Evolutionary conservation across 331 rosid genomes (phyloP), one percentile per base, ranked within the genome.

Genomic region (Quercus tomentella): DNA sequence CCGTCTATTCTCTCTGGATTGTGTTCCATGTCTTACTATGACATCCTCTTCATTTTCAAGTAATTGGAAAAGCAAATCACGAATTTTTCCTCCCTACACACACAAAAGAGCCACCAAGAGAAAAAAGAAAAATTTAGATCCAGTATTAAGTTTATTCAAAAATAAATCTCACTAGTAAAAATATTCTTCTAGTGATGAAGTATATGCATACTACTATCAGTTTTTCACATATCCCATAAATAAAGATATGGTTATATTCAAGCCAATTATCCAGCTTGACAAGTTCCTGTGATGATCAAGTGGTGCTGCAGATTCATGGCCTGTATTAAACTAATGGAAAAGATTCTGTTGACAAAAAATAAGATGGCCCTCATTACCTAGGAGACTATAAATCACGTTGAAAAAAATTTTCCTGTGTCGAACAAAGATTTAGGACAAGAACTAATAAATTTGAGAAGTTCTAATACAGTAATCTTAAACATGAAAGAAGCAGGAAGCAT

Each of bases 1-100:
- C 30, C 99, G 88, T 51, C 97, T 81, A 83, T 89, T 92, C 87
- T 91, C 97, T 82, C 94, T 87, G 72, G 97, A 92, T 71, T 90
- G 97, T 45, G 95, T 82, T 82, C 97, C 99, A 77, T 95, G 97
- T 77, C 91, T 95, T 63, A 92, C 79, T 83, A 88, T 83, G 28
- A 89, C 93, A 84, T 84, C 95, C 56, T 73, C 70, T 73, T 91
- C 98, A 16, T 88, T 83, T 79, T 89, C 97, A 74, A 94, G 97
- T 76, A 91, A 56, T 61, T 87, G 87, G 81, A 94, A 94, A 62
- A 94, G 91, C 72, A 77, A 82, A 81, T 94, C 94, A 43, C 98
- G 97, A 41, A 94, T 85, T 82, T 92, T 94, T 65, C 98, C 98
- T 25, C 97, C 98, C 98, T 94, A 72, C 22, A 33, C 75, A 61